phyloP scores from a whole-genome alignment of 176 grass and related monocot species.

The Triticum timopheevii region DNA sequence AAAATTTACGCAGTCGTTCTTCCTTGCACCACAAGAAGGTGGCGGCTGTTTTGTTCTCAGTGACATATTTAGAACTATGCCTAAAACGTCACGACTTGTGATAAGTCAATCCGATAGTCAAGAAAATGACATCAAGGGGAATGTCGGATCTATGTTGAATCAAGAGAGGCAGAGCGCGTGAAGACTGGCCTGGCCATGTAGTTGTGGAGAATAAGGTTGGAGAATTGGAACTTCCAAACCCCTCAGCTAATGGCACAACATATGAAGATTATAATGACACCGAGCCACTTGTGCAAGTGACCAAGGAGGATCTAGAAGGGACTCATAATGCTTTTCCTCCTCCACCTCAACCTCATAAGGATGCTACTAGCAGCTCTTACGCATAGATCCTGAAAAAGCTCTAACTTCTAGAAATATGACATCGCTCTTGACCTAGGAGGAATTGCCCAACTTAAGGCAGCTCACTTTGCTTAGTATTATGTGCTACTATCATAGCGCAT shows the following conservation, averaged over 20 bases:
- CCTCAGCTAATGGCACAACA: neutral
- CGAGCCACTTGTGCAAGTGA: conserved; percentile 21
- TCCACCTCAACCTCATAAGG: conserved; percentile 37
- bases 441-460: too few relatives aligned
- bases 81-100: too few relatives aligned
- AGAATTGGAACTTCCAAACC: conserved; percentile 1
- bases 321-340: conserved; percentile 11
- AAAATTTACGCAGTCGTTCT: too few relatives aligned
- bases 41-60: too few relatives aligned
- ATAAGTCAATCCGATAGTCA: neutral
- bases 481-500: too few relatives aligned
- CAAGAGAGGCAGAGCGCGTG: neutral
- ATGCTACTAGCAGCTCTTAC: conserved; percentile 73
- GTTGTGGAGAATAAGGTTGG: neutral
- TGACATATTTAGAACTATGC: too few relatives aligned
- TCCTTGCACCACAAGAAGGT: too few relatives aligned
- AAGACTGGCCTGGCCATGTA: neutral
- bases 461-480: too few relatives aligned
- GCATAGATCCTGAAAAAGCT: conserved; percentile 63
- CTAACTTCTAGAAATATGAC: too few relatives aligned
- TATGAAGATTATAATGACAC: conserved; percentile 11
- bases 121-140: conserved; percentile 39
- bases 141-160: conserved; percentile 21
- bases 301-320: conserved; percentile 40
- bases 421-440: too few relatives aligned